These are phyloP conservation scores for Chytridium lagenaria DNA, from an alignment of 371 early-diverging fungal genomes.

Conservation along the genomic window DNA sequence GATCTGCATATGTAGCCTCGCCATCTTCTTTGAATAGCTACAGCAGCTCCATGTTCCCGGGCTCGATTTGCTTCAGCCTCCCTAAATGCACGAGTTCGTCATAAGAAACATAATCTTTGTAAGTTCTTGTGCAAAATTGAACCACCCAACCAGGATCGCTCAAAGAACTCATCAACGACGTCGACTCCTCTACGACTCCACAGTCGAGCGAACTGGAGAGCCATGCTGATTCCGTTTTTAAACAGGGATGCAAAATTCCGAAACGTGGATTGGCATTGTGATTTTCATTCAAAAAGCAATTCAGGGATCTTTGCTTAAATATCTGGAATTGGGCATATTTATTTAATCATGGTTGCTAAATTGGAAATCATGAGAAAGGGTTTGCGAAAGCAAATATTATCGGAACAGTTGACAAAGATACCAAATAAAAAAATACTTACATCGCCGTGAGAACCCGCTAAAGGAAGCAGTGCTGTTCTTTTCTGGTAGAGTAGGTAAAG, in stretches of 20 bases:
- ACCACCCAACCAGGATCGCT: slow-evolving; percentile 27
- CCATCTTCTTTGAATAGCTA: slow-evolving; percentile 43
- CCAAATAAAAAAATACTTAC: slow-evolving; percentile 1
- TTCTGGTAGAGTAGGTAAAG: neutral
- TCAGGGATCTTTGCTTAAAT: slow-evolving; percentile 1
- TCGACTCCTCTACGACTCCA: slow-evolving; percentile 30
- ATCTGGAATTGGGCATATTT: neutral
- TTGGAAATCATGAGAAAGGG: too few species aligned
- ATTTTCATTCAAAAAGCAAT: slow-evolving; percentile 3
- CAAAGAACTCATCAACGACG: slow-evolving; percentile 46
- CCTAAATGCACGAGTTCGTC: slow-evolving; percentile 22
- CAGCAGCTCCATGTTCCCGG: slow-evolving; percentile 42
- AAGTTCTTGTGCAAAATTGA: neutral
- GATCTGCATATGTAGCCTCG: slow-evolving; percentile 30
- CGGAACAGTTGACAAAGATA: too few species aligned
- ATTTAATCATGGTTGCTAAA: slow-evolving; percentile 4
- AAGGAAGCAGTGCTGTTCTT: neutral
- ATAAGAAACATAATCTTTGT: neutral
- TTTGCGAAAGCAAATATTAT: too few species aligned
- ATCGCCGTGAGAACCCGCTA: neutral
- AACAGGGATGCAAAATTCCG: too few species aligned
- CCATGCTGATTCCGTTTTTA: slow-evolving; percentile 24
- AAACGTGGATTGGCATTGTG: slow-evolving; percentile 1
- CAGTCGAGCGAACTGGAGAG: slow-evolving; percentile 20
- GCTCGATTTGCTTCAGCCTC: slow-evolving; percentile 46